These are phyloP conservation scores for Amanita muscaria DNA, from an alignment of 768 basidiomycete species.

Conservation along the genomic window DNA sequence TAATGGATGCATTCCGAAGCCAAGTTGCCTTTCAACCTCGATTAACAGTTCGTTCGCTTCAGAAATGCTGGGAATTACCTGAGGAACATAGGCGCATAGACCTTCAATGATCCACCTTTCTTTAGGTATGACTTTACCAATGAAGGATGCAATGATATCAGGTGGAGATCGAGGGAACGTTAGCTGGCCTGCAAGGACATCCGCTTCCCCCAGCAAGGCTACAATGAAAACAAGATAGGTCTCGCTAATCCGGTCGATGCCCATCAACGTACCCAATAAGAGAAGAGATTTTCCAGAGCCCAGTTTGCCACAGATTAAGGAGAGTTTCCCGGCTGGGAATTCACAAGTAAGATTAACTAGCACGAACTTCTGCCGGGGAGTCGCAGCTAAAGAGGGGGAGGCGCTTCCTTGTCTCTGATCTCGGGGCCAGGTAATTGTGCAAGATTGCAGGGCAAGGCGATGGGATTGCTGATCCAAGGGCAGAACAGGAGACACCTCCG, in stretches of 20 bases:
- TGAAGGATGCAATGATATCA: constrained; percentile 59
- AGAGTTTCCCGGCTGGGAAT: constrained; percentile 74
- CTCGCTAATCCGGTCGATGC: background rate
- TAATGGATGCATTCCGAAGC: constrained; percentile 66
- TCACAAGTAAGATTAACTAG: constrained; percentile 69
- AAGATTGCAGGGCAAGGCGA: constrained; percentile 68
- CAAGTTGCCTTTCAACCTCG: constrained; percentile 37
- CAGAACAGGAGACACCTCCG: constrained; percentile 60
- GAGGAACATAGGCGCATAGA: constrained; percentile 82
- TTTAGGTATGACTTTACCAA: constrained; percentile 28
- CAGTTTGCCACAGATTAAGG: constrained; percentile 81
- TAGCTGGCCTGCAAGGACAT: constrained; percentile 68
- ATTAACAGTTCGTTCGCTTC: constrained; percentile 25
- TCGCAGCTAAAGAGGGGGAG: constrained; percentile 34
- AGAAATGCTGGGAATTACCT: constrained; percentile 34
- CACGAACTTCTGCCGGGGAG: constrained; percentile 67
- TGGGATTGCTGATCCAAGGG: constrained; percentile 49
- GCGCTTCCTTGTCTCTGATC: constrained; percentile 45
- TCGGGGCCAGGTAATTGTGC: constrained; percentile 87
- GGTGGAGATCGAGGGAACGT: constrained; percentile 81
- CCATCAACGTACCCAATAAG: constrained; percentile 30
- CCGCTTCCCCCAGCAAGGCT: constrained; percentile 85
- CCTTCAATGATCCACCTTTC: constrained; percentile 73
- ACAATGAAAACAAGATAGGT: background rate
- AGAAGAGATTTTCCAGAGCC: constrained; percentile 86